Base-by-base conservation (phyloP, 305 asterid species). In the Rubia balearica region DNA sequence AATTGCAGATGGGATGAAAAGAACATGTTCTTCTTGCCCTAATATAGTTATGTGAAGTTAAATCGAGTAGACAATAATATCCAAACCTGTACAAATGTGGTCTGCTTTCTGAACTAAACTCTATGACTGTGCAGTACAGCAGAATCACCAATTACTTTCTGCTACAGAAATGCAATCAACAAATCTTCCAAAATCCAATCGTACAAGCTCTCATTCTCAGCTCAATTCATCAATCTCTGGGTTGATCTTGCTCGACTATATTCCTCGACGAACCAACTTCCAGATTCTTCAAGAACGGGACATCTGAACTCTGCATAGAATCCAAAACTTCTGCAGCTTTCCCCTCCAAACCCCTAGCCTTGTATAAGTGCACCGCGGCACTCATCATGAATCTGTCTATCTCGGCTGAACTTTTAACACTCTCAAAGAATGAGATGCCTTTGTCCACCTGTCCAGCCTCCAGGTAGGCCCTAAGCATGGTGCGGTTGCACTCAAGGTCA, bases 401-500 rank as follows among this genome's bases (percentile, higher is more conserved):
- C 77, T 78, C 73, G 11, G 76, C 68, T 14, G 81, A 67, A 72
- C 76, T 27, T 70, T 87, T 79, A 73, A 82, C 83, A 65, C 82
- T 81, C 84, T 89, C 88, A 56, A 81, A 88, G 78, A 91, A 90
- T 68, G 71, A 43, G 72, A 90, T 82, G 62, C 97, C 98, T 75
- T 81, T 82, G 77, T 81, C 88, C 70, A 83, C 88, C 16, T 71
- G 79, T 81, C 96, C 94, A 55, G 65, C 81, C 76, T 86, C 88
- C 78, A 86, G 45, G 85, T 79, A 92, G 74, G 95, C 86, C 83
- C 96, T 81, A 60, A 92, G 92, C 89, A 92, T 85, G 40, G 70
- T 68, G 42, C 83, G 80, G 67, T 80, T 79, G 74, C 88, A 85
- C 79, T 83, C 89, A 0, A 77, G 71, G 71, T 90, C 87, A 21